Percentiles rank a stretch among this genome's conserved stretches.
These are phyloP conservation scores for Adansonia madagascariensis DNA, from an alignment of 441 rosid species.

Conservation along the genomic window DNA sequence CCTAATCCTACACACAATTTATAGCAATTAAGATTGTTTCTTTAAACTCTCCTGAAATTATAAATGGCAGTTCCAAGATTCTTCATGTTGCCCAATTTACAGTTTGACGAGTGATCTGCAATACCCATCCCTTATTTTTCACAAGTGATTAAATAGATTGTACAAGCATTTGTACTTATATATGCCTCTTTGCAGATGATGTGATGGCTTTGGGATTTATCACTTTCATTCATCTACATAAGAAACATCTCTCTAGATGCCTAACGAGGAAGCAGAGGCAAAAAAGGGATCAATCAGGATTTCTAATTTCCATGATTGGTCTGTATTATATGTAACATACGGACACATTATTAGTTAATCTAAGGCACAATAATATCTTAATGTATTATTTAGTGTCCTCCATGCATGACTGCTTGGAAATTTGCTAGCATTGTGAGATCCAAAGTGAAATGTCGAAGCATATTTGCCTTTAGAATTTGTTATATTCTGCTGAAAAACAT, in stretches of 20 bases:
- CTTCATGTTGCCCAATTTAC: constrained; percentile 8
- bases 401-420: too few relatives aligned
- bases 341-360: background rate
- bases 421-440: too few relatives aligned
- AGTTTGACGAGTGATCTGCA: background rate
- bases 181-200: constrained; percentile 23
- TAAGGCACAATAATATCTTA: background rate
- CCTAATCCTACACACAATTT: background rate
- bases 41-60: background rate
- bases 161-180: background rate
- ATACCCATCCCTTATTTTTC: background rate
- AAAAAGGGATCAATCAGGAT: background rate
- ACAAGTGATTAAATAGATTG: background rate
- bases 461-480: too few relatives aligned
- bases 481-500: too few relatives aligned
- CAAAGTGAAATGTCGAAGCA: too few relatives aligned
- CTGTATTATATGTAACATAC: constrained; percentile 14
- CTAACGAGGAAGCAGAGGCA: background rate
- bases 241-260: constrained; percentile 13
- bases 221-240: background rate
- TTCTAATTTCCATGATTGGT: background rate
- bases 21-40: background rate
- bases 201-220: background rate
- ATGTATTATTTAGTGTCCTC: background rate
- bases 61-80: background rate